Evolutionary conservation across 2,329 filamentous ascomycete genomes (phyloP), one percentile per base, ranked within the genome.

Genomic region (Thelonectria blattea): DNA sequence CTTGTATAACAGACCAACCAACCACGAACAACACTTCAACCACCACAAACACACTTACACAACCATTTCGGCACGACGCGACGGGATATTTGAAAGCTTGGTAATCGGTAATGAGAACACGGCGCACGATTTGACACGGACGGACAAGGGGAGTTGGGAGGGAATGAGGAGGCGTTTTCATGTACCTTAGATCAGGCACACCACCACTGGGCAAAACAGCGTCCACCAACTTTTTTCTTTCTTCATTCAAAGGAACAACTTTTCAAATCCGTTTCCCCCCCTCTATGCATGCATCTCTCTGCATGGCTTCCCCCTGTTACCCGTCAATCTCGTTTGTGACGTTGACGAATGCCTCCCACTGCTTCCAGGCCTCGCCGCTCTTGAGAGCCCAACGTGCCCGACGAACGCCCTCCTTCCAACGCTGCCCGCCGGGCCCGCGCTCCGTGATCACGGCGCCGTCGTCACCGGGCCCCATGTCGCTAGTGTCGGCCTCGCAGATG

Each of bases 341-440:
- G 61, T 94, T 86, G 39, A 96, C 93, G 78, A 97, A 98, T 20
- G 83, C 82, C 58, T 88, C 82, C 88, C 95, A 94, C 78, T 93
- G 88, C 73, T 82, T 88, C 82, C 91, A 88, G n/a, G 94, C 92
- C 74, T 89, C 88, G 48, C 94, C 93, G 74, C 92, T 97, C 76
- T 88, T 86, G 49, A 99, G 85, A 11, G 92, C 92, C 91, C 92
- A 96, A 69, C 90, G 87, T 15, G 95, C 95, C 73, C 92, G 85
- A 69, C 94, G 83, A 14, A 97, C 86, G 53, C 94, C 95, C 74
- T 97, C 94, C 80, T 96, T 99, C 95, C 95, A 99, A 71, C 94
- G 85, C 58, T 91, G 87, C 14, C 91, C 91, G 11, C 90, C 93
- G 5, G 93, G 93, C 0, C 95, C 94, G 49, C 90, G 83, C 74